phyloP scores from a whole-genome alignment of 2,329 filamentous ascomycete species.

The Penicillium sp. region DNA sequence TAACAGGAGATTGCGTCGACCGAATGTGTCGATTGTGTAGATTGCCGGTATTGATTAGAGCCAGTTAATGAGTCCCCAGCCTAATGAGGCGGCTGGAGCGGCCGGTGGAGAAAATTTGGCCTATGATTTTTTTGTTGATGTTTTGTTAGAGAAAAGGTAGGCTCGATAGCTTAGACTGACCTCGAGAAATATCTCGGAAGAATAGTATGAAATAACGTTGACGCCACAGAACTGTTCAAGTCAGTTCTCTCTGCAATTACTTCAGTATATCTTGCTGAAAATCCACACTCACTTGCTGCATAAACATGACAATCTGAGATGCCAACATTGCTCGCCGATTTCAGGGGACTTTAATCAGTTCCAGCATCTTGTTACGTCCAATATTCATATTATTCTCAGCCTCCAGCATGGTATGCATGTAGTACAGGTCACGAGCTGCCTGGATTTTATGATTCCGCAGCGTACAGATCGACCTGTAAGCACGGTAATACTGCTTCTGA shows the following conservation, averaged over 20 bases:
- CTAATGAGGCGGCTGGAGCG: conserved; percentile 59
- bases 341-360: conserved; percentile 61
- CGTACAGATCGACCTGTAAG: conserved; percentile 45
- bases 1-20: conserved; percentile 63
- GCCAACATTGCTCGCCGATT: conserved; percentile 63
- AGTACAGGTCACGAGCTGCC: conserved; percentile 48
- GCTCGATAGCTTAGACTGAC: not conserved
- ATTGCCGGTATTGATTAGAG: conserved; percentile 63
- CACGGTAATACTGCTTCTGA: conserved; percentile 43
- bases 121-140: conserved; percentile 7
- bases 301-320: conserved; percentile 65
- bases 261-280: not conserved
- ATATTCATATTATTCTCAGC: conserved; percentile 58
- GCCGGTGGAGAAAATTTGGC: conserved; percentile 52
- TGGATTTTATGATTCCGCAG: conserved; percentile 47
- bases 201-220: conserved; percentile 62
- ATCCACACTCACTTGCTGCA: conserved; percentile 56
- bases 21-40: conserved; percentile 68
- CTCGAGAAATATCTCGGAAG: conserved; percentile 57
- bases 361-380: conserved; percentile 53
- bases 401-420: conserved; percentile 56
- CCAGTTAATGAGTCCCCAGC: conserved; percentile 64
- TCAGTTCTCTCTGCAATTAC: not conserved
- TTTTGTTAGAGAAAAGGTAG: not conserved
- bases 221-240: conserved; percentile 45